Evolutionary conservation across 345 rosid species (phyloP).

Genomic region (Moricandia moricandioides): DNA sequence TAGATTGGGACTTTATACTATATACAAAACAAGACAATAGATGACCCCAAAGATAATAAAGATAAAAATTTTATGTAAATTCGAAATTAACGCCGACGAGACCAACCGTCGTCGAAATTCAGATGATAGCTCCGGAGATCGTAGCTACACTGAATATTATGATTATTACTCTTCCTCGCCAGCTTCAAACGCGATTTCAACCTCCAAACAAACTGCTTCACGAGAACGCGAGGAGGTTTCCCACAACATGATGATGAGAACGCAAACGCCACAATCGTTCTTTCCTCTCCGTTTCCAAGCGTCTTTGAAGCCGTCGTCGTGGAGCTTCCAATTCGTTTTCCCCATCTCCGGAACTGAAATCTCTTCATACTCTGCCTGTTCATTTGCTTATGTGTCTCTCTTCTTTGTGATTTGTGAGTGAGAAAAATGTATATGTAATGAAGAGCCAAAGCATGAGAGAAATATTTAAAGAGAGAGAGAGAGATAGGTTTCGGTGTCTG

Average conservation of each 20-base stretch:
- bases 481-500: no score
- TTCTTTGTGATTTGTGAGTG: neutral
- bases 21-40: conserved; percentile 15
- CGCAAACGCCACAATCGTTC: conserved; percentile 33
- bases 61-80: no score
- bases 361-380: conserved; percentile 40
- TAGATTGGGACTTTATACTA: neutral
- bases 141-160: conserved; percentile 39
- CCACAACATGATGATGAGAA: conserved; percentile 32
- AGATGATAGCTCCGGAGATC: conserved; percentile 44
- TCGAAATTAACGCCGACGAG: conserved; percentile 20
- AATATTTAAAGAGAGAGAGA: no score
- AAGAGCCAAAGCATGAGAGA: no score
- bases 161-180: conserved; percentile 27
- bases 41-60: neutral
- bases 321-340: conserved; percentile 36
- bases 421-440: no score
- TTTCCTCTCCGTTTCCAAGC: conserved; percentile 27
- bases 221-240: conserved; percentile 16
- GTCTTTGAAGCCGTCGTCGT: conserved; percentile 1
- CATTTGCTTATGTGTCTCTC: conserved; percentile 19
- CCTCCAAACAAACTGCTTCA: conserved; percentile 41
- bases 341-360: conserved; percentile 40
- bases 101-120: conserved; percentile 45
- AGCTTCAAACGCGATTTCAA: conserved; percentile 40